A percentile compares a stretch with the other conserved stretches of the same genome.
phyloP scores from a whole-genome alignment of 176 grass and related monocot species.

The Ensete glaucum region DNA sequence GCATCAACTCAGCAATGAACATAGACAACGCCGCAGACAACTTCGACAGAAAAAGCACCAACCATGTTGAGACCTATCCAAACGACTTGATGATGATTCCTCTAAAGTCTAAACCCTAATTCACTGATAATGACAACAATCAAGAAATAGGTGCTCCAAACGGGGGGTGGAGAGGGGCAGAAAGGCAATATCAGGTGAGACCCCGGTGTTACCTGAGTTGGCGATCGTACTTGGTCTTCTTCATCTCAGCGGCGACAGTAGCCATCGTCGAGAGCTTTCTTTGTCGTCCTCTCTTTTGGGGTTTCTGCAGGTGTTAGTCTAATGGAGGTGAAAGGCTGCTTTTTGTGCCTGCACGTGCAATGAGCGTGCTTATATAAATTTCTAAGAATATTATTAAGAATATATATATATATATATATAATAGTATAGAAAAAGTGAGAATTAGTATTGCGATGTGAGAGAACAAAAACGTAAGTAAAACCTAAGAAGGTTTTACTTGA shows the following conservation, averaged over 20 bases:
- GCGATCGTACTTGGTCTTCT: slow-evolving; percentile 76
- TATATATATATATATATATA: too few species aligned
- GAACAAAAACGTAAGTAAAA: too few species aligned
- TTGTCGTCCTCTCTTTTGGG: neutral
- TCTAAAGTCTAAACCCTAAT: slow-evolving; percentile 9
- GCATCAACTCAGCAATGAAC: neutral
- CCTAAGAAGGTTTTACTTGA: too few species aligned
- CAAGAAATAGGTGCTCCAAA: neutral
- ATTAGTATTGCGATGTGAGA: too few species aligned
- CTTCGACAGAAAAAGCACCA: neutral
- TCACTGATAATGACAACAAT: neutral
- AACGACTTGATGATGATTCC: neutral
- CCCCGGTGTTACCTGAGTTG: slow-evolving; percentile 48
- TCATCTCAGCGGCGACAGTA: slow-evolving; percentile 36
- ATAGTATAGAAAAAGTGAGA: too few species aligned
- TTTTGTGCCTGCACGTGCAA: neutral
- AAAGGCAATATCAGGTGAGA: neutral
- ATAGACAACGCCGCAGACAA: neutral
- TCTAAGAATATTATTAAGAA: too few species aligned
- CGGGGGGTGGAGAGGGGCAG: neutral
- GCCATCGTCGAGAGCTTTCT: slow-evolving; percentile 30
- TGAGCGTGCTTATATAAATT: too few species aligned
- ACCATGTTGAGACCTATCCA: neutral
- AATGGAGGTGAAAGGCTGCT: neutral
- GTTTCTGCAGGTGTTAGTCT: neutral